Percentiles rank a stretch among this genome's conserved stretches.
phyloP scores from a whole-genome alignment of 2,329 filamentous ascomycete genomes.

The Aspergillus novofumigatus region DNA sequence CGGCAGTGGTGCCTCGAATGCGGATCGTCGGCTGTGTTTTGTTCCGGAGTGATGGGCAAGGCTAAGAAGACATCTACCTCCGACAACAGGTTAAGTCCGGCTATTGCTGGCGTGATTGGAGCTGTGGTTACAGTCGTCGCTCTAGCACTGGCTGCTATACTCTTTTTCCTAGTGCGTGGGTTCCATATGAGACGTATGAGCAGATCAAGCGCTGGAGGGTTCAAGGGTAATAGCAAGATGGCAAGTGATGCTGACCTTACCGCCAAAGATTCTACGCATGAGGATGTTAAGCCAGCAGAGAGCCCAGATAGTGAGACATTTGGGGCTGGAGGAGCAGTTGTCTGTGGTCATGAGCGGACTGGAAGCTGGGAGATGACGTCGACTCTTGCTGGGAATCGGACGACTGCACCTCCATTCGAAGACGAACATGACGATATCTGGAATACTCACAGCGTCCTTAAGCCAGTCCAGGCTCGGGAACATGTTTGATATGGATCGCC shows the following conservation, averaged over 20 bases:
- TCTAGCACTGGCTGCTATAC: slow-evolving; percentile 38
- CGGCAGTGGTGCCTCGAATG: slow-evolving; percentile 53
- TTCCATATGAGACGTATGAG: slow-evolving; percentile 42
- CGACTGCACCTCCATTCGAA: slow-evolving; percentile 40
- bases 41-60: slow-evolving; percentile 38
- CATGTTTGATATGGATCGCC: slow-evolving; percentile 39
- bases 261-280: slow-evolving; percentile 39
- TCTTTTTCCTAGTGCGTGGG: slow-evolving; percentile 42
- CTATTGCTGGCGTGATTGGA: slow-evolving; percentile 54
- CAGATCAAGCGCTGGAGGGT: slow-evolving; percentile 47
- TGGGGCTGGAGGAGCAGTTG: slow-evolving; percentile 11
- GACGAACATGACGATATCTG: slow-evolving; percentile 40
- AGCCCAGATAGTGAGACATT: slow-evolving; percentile 22
- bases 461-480: slow-evolving; percentile 46
- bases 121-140: slow-evolving; percentile 49
- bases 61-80: background rate
- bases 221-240: slow-evolving; percentile 54
- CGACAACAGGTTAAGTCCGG: slow-evolving; percentile 35
- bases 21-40: slow-evolving; percentile 47
- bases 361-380: slow-evolving; percentile 56
- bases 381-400: slow-evolving; percentile 12
- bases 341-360: slow-evolving; percentile 48
- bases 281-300: slow-evolving; percentile 31
- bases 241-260: slow-evolving; percentile 52
- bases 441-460: slow-evolving; percentile 32